A percentile compares a stretch with the other conserved stretches of the same genome.
These are phyloP conservation scores for Suillus alpinus DNA, from an alignment of 768 basidiomycete genomes.

Conservation along the genomic window DNA sequence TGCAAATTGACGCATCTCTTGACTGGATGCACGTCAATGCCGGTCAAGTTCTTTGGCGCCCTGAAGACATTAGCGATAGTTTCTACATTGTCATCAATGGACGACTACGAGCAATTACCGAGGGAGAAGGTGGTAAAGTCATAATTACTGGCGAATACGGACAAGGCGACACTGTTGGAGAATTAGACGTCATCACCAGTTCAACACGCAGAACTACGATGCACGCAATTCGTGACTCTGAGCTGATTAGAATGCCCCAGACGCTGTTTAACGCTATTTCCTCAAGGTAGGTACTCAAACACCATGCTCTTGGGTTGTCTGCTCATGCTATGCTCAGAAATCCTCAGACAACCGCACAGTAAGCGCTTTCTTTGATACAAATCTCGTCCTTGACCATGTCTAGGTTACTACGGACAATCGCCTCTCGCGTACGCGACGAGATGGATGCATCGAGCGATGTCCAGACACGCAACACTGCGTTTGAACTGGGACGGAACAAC, in stretches of 20 bases:
- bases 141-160: constrained; percentile 91
- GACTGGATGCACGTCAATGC: constrained; percentile 99
- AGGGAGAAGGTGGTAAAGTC: constrained; percentile 73
- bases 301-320: not conserved
- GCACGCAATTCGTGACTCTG: constrained; percentile 97
- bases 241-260: constrained; percentile 94
- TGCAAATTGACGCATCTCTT: constrained; percentile 94
- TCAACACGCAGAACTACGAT: constrained; percentile 84
- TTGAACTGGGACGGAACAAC: constrained; percentile 74
- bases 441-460: constrained; percentile 59
- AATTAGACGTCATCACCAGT: constrained; percentile 95
- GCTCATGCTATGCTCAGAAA: constrained; percentile 45
- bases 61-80: constrained; percentile 87
- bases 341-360: constrained; percentile 85
- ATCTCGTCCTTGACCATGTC: constrained; percentile 3
- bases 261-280: constrained; percentile 98
- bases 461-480: constrained; percentile 48
- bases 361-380: constrained; percentile 20
- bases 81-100: constrained; percentile 99
- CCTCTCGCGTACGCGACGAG: constrained; percentile 84
- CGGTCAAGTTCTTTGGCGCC: constrained; percentile 92
- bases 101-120: constrained; percentile 85
- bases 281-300: constrained; percentile 50
- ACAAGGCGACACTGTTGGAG: constrained; percentile 95
- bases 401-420: constrained; percentile 84